Evolutionary conservation across 2,329 filamentous ascomycete species (phyloP).

Genomic region (Didymella sp.): DNA sequence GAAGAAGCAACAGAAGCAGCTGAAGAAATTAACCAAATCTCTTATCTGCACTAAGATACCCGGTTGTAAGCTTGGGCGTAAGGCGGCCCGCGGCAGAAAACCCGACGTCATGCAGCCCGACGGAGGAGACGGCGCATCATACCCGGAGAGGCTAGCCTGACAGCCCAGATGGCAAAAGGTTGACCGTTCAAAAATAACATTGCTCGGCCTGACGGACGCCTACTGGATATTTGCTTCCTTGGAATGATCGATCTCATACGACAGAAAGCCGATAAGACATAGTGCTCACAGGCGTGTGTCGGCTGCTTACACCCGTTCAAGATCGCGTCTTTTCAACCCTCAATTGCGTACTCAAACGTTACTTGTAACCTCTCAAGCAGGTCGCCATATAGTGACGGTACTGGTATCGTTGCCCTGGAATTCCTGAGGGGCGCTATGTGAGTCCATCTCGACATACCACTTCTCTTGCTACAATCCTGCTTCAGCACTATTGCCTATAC

Average conservation of each 20-base stretch:
- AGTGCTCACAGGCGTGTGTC: neutral
- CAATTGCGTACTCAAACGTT: neutral
- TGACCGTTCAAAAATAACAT: neutral
- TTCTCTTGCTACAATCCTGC: neutral
- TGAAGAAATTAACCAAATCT: conserved; percentile 18
- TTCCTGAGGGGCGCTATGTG: neutral
- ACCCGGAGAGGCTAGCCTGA: conserved; percentile 4
- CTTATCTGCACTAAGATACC: conserved; percentile 21
- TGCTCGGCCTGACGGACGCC: neutral
- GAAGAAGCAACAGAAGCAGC: conserved; percentile 5
- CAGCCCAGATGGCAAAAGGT: neutral
- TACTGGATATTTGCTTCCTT: neutral
- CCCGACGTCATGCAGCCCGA: conserved; percentile 13
- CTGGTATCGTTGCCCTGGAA: neutral
- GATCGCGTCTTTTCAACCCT: neutral
- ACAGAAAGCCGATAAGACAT: too few relatives aligned
- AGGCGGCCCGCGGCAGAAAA: conserved; percentile 11
- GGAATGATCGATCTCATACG: neutral
- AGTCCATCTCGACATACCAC: neutral
- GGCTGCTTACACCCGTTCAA: neutral
- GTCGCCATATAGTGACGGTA: neutral
- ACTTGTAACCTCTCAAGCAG: neutral
- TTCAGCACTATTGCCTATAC: neutral
- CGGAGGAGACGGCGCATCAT: neutral
- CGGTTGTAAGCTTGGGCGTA: conserved; percentile 10